Base-by-base conservation (phyloP, 352 stramenopile genomes). In the Globisporangium spinosum region DNA sequence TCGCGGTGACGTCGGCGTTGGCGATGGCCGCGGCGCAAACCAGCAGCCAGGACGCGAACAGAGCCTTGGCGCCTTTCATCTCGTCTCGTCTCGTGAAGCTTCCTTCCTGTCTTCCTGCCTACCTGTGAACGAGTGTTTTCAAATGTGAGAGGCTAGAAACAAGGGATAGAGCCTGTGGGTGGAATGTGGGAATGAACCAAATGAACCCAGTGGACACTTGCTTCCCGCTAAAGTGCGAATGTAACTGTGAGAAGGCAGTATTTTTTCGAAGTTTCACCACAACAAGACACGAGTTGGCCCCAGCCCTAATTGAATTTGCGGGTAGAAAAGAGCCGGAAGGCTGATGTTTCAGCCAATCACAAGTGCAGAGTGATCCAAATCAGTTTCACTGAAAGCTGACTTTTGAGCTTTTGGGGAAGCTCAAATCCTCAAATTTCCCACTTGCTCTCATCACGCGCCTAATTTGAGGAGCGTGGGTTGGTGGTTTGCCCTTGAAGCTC, bases 11-110 rank as follows among this genome's bases (percentile, higher is more conserved):
- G 25, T 59, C 54, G 55, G 27, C 35, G 55, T 45, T 45, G 8
- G 67, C 51, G 8, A 47, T 7, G n/a, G 54, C 32, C 34, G 60
- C 59, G 20, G 67, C 67, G 40, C 38, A 62, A 53, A 67, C 38
- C 51, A 67, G 59, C 43, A 71, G 60, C 40, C 59, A 67, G n/a
- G 65, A 70, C 22, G 58, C 51, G 27, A 70, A 38, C 29, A 70
- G 23, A 29, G 60, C 43, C 34, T 55, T 62, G 20, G 60, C 67
- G 40, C 60, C 54, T 59, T 67, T 66, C 67, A 71, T 71, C 13
- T 23, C 8, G 53, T 58, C 23, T 58, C 13, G n/a, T 32, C 22
- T 27, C 17, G n/a, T 55, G 5, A 22, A 58, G 40, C 40, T 32
- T 58, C 29, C 32, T 65, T 17, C 60, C 51, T 57, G 15, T 32